Evolutionary conservation across 257 asterid genomes (phyloP), one percentile per base, ranked within the genome.

Genomic region (Przewalskia tangutica): DNA sequence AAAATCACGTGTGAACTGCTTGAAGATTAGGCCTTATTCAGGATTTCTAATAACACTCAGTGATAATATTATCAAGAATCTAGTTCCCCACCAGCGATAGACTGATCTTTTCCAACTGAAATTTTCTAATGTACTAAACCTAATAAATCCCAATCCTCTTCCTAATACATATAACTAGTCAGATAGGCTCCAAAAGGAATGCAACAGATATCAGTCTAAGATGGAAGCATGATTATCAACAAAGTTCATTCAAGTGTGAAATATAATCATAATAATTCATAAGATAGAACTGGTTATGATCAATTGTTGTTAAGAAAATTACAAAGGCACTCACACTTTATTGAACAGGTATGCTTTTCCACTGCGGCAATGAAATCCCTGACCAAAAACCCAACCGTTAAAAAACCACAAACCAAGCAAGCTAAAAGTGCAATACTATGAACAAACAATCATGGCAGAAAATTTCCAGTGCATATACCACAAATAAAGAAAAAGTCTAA

Each of bases 281-380:
- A 66, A 66, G 8, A 20, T 20, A 46, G 8, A 71, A 46, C 7
- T 12, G 12, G 40, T 6, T 46, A 46, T n/a, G 8, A 50, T 20
- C 58, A 44, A 71, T 11, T 46, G 59, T 1, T 10, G 12, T 36
- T 2, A 7, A 44, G 23, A 76, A 59, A 86, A 46, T 5, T 70
- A 32, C 16, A 7, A 59, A 75, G 77, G 34, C 75, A 87, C 98
- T 92, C 86, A 94, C 98, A 77, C 93, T 17, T 85, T 90, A 82
- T 84, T 93, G 86, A 93, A 91, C 81, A 94, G 87, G 88, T 90
- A 94, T 0, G 98, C 98, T 87, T 93, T 93, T 84, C 98, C 97
- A 83, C 92, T 89, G 86, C 91, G 95, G 84, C 94, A 82, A 79
- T 90, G 97, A 81, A 94, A 94, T 66, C 88, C 85, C 98, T 94